Base-by-base conservation (phyloP, 2,329 filamentous ascomycete species). In the Sporothrix globosa region DNA sequence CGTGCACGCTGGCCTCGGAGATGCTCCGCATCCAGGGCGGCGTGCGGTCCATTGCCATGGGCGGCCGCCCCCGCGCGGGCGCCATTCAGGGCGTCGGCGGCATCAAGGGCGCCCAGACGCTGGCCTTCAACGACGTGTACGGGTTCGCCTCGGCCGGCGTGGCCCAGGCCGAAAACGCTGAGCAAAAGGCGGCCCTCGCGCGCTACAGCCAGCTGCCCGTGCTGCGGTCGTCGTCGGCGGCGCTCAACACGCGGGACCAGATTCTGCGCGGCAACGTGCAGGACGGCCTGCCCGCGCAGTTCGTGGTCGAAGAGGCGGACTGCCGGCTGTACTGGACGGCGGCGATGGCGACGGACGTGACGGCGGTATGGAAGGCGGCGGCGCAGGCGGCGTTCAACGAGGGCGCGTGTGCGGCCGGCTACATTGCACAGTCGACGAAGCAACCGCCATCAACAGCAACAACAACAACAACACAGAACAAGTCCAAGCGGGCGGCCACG, bases 11-110 rank as follows among this genome's bases (percentile, higher is more conserved):
- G 2, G 77, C 78, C n/a, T 75, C 75, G 19, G 77, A 78, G 67
- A 74, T 78, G 73, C 75, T 79, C 72, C 75, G 74, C 52, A 73
- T 75, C 61, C 74, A 76, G 70, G 75, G 70, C 30, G 83, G 85
- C n/a, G 84, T 90, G 1, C 84, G 84, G 75, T 85, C 83, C 70
- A 82, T 91, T 34, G 83, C 83, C 1, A 81, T 90, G n/a, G 89
- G 90, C 11, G 90, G 90, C 1, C 84, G 86, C 0, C 85, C 89
- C 0, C 78, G 80, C 13, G 75, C 81, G 0, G 79, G 79, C 0
- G 83, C 85, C 0, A 91, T 90, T 80, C 87, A 90, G 79, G 84
- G 83, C 4, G 82, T 90, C 21, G 88, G 89, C n/a, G 90, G 89
- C n/a, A 84, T 87, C 63, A 88, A 90, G 75, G 90, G 89, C 44